Evolutionary conservation across 164 flowering plant genomes (phyloP).

Genomic region (Liriodendron chinense): DNA sequence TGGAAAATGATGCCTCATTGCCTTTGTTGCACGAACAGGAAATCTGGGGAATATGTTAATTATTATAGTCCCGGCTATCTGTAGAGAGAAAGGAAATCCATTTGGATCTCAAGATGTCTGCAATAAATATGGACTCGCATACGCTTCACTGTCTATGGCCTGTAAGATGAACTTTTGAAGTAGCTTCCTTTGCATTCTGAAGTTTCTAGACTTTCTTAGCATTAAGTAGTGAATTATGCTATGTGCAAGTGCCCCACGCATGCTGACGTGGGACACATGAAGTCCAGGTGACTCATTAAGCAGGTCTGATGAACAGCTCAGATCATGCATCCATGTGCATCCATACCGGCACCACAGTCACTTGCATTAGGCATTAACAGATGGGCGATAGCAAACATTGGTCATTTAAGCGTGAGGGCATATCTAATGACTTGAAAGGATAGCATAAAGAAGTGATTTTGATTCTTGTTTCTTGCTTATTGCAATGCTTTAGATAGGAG

Average conservation of each 20-base stretch:
- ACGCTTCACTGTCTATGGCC: slow-evolving; percentile 90
- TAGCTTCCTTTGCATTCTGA: neutral
- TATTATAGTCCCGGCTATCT: slow-evolving; percentile 79
- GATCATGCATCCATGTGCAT: neutral
- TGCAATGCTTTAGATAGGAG: slow-evolving; percentile 49
- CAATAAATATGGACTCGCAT: slow-evolving; percentile 52
- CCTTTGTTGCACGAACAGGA: slow-evolving; percentile 34
- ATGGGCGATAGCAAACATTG: neutral
- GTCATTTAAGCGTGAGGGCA: neutral
- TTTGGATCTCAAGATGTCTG: slow-evolving; percentile 66
- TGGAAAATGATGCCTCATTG: neutral
- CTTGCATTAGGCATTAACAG: too few species aligned
- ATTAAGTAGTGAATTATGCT: neutral
- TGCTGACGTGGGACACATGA: neutral
- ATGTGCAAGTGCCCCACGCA: neutral
- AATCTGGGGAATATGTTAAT: slow-evolving; percentile 75
- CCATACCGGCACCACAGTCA: neutral
- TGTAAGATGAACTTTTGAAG: slow-evolving; percentile 32
- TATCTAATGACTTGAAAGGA: neutral
- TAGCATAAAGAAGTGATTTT: neutral
- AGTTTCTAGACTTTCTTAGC: neutral
- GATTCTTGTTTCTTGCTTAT: neutral
- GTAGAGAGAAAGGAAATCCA: slow-evolving; percentile 71
- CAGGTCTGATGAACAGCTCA: neutral
- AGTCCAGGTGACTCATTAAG: neutral